phyloP scores from a whole-genome alignment of 169 alveolate genomes.

The Plasmodium fragile region DNA sequence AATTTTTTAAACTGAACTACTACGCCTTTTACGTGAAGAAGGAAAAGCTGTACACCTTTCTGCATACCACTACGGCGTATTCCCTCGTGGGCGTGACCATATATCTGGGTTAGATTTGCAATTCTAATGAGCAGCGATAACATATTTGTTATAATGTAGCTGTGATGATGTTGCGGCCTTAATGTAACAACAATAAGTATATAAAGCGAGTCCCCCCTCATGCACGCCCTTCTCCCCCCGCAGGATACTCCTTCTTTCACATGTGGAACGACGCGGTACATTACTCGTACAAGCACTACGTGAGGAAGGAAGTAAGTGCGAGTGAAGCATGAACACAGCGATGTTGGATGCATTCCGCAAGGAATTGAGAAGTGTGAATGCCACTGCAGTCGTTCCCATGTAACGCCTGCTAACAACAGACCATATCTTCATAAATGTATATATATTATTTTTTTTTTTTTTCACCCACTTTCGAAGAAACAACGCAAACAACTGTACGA shows the following conservation, averaged over 20 bases:
- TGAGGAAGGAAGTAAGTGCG: slow-evolving; percentile 68
- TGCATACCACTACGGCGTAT: slow-evolving; percentile 67
- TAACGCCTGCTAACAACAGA: neutral
- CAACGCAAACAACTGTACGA: slow-evolving; percentile 74
- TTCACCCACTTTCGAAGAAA: slow-evolving; percentile 24
- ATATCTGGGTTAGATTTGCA: slow-evolving; percentile 35
- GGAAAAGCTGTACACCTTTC: slow-evolving; percentile 67
- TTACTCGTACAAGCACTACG: slow-evolving; percentile 72
- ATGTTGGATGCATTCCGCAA: neutral
- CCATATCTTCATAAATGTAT: neutral
- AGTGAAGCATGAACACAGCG: neutral
- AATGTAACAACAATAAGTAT: no score
- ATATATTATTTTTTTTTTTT: neutral
- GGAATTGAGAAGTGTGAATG: neutral
- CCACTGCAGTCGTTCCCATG: neutral
- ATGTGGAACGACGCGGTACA: slow-evolving; percentile 79
- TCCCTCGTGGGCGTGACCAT: slow-evolving; percentile 65
- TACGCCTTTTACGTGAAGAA: slow-evolving; percentile 69
- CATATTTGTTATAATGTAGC: neutral
- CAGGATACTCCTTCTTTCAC: slow-evolving; percentile 65
- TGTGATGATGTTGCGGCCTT: neutral
- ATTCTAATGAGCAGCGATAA: neutral
- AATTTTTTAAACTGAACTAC: slow-evolving; percentile 68
- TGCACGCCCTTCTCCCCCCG: neutral
- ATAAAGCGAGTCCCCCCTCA: neutral